Conservation (phyloP, 2,329 filamentous ascomycete species). For the Spiromastix sp. region DNA sequence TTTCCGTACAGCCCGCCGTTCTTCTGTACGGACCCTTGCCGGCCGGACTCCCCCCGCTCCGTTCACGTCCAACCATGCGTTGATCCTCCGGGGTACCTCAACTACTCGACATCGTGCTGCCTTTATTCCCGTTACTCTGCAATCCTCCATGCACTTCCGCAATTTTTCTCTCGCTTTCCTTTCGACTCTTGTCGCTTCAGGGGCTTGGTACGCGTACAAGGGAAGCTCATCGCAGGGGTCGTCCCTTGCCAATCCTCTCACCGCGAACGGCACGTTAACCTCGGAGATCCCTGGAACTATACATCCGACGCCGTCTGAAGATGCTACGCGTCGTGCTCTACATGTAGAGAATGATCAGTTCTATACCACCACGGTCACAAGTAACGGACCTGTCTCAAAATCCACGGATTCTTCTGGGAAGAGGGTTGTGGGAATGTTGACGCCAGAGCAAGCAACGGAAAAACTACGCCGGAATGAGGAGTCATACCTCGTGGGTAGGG, state of each 20-base stretch:
- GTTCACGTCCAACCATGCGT: constrained; percentile 27
- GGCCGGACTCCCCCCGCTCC: constrained; percentile 23
- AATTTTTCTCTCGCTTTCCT: constrained; percentile 39
- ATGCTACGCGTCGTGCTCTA: constrained; percentile 56
- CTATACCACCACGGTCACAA: constrained; percentile 75
- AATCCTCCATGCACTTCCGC: constrained; percentile 40
- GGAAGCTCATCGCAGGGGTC: constrained; percentile 19
- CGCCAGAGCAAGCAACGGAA: constrained; percentile 82
- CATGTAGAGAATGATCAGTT: constrained; percentile 86
- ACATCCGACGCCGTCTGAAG: constrained; percentile 24
- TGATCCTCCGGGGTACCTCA: constrained; percentile 25
- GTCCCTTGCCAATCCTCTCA: constrained; percentile 9
- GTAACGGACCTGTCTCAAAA: constrained; percentile 80
- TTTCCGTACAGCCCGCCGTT: constrained; percentile 37
- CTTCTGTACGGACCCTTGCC: constrained; percentile 33
- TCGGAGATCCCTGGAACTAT: constrained; percentile 12
- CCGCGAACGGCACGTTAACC: constrained; percentile 14
- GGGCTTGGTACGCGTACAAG: constrained; percentile 40
- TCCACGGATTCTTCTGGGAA: constrained; percentile 73
- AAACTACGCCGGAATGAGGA: constrained; percentile 84
- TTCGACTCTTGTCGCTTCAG: constrained; percentile 37
- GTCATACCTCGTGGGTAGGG: constrained; percentile 81
- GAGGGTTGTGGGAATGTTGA: constrained; percentile 91
- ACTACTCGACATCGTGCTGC: constrained; percentile 25
- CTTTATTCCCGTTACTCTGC: constrained; percentile 25